These are phyloP conservation scores for Pleurostoma richardsiae DNA, from an alignment of 2,329 filamentous ascomycete genomes.

Conservation along the genomic window DNA sequence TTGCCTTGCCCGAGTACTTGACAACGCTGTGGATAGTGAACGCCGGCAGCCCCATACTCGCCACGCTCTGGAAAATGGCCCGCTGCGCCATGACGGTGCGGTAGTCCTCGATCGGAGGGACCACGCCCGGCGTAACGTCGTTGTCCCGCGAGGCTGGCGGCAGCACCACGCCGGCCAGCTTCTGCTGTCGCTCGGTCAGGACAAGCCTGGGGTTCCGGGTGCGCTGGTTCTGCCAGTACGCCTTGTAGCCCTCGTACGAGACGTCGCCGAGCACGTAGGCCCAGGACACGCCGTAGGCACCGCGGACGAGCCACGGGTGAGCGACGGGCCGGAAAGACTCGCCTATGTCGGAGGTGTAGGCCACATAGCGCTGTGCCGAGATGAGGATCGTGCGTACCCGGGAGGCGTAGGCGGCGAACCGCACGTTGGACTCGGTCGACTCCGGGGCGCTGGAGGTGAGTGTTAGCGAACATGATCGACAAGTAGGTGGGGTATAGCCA, in stretches of 20 bases:
- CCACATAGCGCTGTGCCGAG: slow-evolving; percentile 90
- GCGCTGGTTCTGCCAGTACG: slow-evolving; percentile 81
- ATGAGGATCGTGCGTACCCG: slow-evolving; percentile 82
- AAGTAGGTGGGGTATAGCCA: background rate
- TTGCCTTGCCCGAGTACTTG: slow-evolving; percentile 76
- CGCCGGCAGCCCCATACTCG: slow-evolving; percentile 89
- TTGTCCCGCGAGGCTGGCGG: slow-evolving; percentile 13
- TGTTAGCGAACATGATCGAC: slow-evolving; percentile 5
- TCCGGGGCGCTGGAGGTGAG: slow-evolving; percentile 54
- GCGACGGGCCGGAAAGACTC: slow-evolving; percentile 93
- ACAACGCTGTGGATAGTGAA: slow-evolving; percentile 94
- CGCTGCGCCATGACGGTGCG: slow-evolving; percentile 86
- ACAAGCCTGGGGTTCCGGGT: slow-evolving; percentile 63
- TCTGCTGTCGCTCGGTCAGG: slow-evolving; percentile 43
- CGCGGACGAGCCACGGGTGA: slow-evolving; percentile 74
- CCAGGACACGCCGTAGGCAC: slow-evolving; percentile 90
- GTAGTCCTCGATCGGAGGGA: slow-evolving; percentile 81
- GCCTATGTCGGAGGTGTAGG: slow-evolving; percentile 94
- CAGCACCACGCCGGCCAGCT: slow-evolving; percentile 37
- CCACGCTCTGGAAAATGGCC: slow-evolving; percentile 83
- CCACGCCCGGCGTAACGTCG: slow-evolving; percentile 27
- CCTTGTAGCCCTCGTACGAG: slow-evolving; percentile 88
- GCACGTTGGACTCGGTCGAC: slow-evolving; percentile 77
- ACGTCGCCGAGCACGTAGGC: slow-evolving; percentile 89
- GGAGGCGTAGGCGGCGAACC: slow-evolving; percentile 89